Percentiles rank a stretch among this genome's conserved stretches.
Evolutionary conservation across 1,284 basidiomycete species (phyloP).

Genomic region (Pascua guehoae): DNA sequence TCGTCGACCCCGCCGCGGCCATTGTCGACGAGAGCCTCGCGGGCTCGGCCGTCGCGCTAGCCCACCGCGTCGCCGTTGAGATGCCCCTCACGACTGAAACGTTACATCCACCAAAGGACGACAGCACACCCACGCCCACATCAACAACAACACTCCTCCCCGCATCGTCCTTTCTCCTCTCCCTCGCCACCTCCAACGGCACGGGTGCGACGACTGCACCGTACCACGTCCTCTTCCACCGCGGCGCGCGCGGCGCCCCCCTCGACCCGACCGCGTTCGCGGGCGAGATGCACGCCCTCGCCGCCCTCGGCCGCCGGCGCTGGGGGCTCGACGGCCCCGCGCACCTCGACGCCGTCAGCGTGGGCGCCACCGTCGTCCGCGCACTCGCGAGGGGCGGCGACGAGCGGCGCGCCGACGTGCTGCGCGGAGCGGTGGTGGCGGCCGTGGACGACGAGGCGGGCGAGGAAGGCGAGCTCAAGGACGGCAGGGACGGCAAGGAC

Average conservation of each 20-base stretch:
- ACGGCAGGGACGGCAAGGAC: too few relatives aligned
- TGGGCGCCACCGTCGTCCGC: too few relatives aligned
- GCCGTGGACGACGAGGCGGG: too few relatives aligned
- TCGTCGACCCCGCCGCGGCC: conserved; percentile 26
- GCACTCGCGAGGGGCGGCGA: too few relatives aligned
- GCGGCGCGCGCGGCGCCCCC: conserved; percentile 7
- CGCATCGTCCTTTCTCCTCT: conserved; percentile 26
- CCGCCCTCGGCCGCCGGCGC: too few relatives aligned
- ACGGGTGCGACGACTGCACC: conserved; percentile 14
- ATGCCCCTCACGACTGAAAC: not conserved
- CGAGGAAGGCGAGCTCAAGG: too few relatives aligned
- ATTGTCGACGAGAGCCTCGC: conserved; percentile 35
- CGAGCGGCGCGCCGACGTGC: too few relatives aligned
- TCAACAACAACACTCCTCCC: conserved; percentile 24
- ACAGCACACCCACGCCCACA: not conserved
- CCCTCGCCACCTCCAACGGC: conserved; percentile 11
- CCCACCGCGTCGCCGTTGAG: conserved; percentile 18
- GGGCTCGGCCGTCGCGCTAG: conserved; percentile 8
- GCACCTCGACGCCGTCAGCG: too few relatives aligned
- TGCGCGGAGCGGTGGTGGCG: too few relatives aligned
- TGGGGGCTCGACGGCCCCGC: too few relatives aligned
- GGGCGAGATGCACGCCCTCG: too few relatives aligned
- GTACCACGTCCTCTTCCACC: conserved; percentile 27
- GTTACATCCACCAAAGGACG: not conserved
- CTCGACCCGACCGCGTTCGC: too few relatives aligned